Conservation (phyloP, 805 yeast species). For the Grigorovia transvaalensis region DNA sequence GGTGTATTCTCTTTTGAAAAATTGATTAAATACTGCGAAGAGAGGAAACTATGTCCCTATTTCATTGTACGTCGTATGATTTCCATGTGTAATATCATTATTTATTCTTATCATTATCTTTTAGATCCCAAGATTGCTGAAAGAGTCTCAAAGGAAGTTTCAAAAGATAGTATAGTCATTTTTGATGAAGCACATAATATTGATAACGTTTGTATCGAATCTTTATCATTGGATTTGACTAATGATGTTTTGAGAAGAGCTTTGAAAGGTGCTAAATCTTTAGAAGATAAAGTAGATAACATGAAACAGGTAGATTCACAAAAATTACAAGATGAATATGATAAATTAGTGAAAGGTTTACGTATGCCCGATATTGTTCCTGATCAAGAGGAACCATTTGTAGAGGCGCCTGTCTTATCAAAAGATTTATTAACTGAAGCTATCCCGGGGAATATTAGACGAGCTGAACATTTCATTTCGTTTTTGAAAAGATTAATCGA, state of each 20-base stretch:
- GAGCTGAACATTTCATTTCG: constrained; percentile 95
- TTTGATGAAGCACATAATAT: constrained; percentile 99
- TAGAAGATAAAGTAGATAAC: constrained; percentile 73
- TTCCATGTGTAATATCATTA: constrained; percentile 83
- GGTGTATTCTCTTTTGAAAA: constrained; percentile 95
- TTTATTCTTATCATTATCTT: constrained; percentile 92
- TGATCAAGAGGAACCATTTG: constrained; percentile 44
- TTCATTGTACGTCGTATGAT: constrained; percentile 98
- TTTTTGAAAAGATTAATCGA: constrained; percentile 88
- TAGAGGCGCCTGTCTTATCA: constrained; percentile 82
- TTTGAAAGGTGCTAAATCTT: constrained; percentile 70
- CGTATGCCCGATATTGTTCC: constrained; percentile 65
- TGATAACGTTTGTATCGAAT: constrained; percentile 96
- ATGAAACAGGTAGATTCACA: constrained; percentile 76
- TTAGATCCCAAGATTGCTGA: constrained; percentile 96
- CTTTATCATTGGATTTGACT: constrained; percentile 82
- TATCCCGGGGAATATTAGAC: constrained; percentile 90
- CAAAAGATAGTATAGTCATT: constrained; percentile 86
- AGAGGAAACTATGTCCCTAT: constrained; percentile 83
- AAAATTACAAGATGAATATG: constrained; percentile 82
- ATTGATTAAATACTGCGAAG: constrained; percentile 64
- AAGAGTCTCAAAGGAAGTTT: constrained; percentile 82
- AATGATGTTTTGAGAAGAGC: constrained; percentile 84
- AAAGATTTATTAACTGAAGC: constrained; percentile 83
- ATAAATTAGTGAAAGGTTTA: constrained; percentile 79